A percentile compares a stretch with the other conserved stretches of the same genome.
Conservation (phyloP, 768 basidiomycete species). For the Tephrocybe sp. region DNA sequence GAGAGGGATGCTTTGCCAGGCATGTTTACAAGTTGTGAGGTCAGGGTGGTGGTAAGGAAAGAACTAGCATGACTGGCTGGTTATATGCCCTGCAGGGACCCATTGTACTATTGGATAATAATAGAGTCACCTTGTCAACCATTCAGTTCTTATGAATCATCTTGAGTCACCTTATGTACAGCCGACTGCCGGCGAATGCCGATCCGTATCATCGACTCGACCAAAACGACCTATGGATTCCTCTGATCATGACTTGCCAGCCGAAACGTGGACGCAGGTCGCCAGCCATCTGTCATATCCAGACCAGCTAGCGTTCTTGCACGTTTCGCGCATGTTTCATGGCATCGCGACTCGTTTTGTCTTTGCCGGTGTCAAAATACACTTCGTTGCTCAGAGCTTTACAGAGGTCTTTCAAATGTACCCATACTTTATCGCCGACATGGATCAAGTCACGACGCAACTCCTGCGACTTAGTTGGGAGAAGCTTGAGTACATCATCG, state of each 20-base stretch:
- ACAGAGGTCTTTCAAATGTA: constrained; percentile 29
- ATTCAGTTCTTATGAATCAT: not conserved
- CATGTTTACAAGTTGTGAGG: constrained; percentile 23
- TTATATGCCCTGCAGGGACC: constrained; percentile 17
- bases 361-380: constrained; percentile 37
- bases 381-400: constrained; percentile 30
- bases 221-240: not conserved
- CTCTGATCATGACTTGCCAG: constrained; percentile 21
- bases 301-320: constrained; percentile 25
- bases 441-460: constrained; percentile 25
- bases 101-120: not conserved
- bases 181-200: not conserved
- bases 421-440: constrained; percentile 26
- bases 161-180: not conserved
- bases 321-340: constrained; percentile 37
- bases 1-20: constrained; percentile 30
- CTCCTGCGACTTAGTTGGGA: constrained; percentile 40
- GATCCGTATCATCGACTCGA: not conserved
- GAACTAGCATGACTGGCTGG: constrained; percentile 23
- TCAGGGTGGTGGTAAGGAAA: constrained; percentile 43
- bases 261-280: constrained; percentile 39
- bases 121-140: constrained; percentile 1
- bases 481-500: constrained; percentile 35
- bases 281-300: constrained; percentile 27
- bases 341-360: constrained; percentile 31